These are phyloP conservation scores for Acanthamoeba divionensis DNA, from an alignment of 208 protist genomes.

Conservation along the genomic window DNA sequence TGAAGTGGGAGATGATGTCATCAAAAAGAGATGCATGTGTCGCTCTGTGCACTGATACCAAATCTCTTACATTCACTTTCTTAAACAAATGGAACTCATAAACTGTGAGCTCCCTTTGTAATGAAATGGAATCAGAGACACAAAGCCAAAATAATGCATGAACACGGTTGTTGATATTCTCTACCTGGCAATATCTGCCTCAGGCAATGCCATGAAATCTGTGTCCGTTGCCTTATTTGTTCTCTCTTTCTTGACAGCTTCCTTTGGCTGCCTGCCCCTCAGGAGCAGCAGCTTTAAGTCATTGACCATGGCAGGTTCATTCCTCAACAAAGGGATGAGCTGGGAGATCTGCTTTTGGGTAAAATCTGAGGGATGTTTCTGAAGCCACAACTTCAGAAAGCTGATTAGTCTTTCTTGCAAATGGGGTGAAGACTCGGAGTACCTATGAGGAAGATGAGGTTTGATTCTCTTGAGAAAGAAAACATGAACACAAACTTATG, in stretches of 20 bases:
- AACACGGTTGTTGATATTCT: too few species aligned
- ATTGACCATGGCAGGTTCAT: not conserved
- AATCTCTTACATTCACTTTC: not conserved
- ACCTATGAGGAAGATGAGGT: too few species aligned
- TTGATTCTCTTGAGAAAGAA: too few species aligned
- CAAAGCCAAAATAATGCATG: not conserved
- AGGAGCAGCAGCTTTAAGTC: constrained; percentile 3
- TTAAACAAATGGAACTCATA: not conserved
- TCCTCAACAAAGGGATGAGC: too few species aligned
- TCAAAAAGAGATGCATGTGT: constrained; percentile 13
- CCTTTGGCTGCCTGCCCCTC: not conserved
- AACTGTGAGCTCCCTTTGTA: not conserved
- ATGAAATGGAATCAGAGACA: not conserved
- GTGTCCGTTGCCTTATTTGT: not conserved
- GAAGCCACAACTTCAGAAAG: too few species aligned
- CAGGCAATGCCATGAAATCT: constrained; percentile 9
- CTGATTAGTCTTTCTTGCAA: too few species aligned
- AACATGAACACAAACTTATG: too few species aligned
- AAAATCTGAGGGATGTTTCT: too few species aligned
- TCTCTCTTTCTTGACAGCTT: not conserved
- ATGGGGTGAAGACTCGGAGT: too few species aligned
- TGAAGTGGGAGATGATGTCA: not conserved
- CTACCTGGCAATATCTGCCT: not conserved
- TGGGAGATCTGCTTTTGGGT: too few species aligned
- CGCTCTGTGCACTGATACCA: not conserved